Base-by-base conservation (phyloP, 1,139 yeast species). In the Diutina sp. region DNA sequence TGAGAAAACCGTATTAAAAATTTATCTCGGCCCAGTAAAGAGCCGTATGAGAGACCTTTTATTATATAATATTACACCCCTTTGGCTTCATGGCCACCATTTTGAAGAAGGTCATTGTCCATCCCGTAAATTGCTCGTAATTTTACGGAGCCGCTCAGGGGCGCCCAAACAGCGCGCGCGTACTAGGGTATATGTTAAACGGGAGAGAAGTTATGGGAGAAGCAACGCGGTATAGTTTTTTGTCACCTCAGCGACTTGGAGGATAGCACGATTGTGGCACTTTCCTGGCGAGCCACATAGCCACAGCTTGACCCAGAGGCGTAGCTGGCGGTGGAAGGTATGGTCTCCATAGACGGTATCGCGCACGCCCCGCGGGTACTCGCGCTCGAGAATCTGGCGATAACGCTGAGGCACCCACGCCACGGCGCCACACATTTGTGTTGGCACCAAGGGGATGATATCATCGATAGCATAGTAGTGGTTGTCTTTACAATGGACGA, bases 401-500 rank as follows among this genome's bases (percentile, higher is more conserved):
- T 62, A 73, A 2, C 66, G 59, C 7, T 64, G 62, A 0, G 89
- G 88, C 28, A 82, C 74, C 55, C 68, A 71, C 0, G 82, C 79
- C 38, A 65, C 62, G 2, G 68, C 76, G 6, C 87, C 87, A 64
- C 83, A 87, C 63, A 78, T 82, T 28, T 69, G 61, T 0, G 84
- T 76, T 14, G 72, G 67, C 6, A 65, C 62, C 61, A 82, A 67
- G 1, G 83, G 82, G 2, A 67, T 61, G 21, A 83, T 61, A 58
- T 80, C 82, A 5, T 71, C 69, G 14, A 77, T 61, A 1, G 69
- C 64, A 60, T 72, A 77, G 59, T 74, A 80, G 63, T 83, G 87
- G 57, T 73, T 66, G 64, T 83, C 79, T 60, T 81, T 75, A 64
- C 87, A 82, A 61, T 80, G 80, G 61, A 69, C 73, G 9, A 80